phyloP scores from a whole-genome alignment of 495 filamentous ascomycete genomes.

The Penicillium diatomitis region DNA sequence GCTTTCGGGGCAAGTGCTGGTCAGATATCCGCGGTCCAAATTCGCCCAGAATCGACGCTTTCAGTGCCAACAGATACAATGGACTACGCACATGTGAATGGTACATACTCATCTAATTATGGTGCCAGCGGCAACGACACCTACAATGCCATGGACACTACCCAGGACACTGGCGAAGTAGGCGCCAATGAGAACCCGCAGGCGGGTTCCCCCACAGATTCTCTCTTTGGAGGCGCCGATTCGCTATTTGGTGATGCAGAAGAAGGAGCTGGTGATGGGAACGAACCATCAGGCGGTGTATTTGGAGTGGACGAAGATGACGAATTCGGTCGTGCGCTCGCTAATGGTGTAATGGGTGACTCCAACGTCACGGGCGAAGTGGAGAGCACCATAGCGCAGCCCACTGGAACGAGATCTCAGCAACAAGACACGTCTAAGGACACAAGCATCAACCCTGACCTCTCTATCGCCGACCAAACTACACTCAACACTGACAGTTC shows the following conservation, averaged over 20 bases:
- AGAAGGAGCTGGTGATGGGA: constrained; percentile 48
- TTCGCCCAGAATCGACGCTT: constrained; percentile 65
- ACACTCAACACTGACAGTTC: constrained; percentile 9
- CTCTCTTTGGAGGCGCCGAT: constrained; percentile 53
- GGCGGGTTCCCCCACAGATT: constrained; percentile 61
- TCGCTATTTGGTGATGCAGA: constrained; percentile 70
- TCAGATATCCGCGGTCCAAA: constrained; percentile 83
- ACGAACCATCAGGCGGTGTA: constrained; percentile 44
- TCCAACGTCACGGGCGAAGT: constrained; percentile 30
- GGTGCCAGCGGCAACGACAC: constrained; percentile 32
- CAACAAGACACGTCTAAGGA: constrained; percentile 2
- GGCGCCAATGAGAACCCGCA: constrained; percentile 31
- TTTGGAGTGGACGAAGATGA: constrained; percentile 77
- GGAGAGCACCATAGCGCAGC: constrained; percentile 15
- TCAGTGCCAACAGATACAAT: constrained; percentile 65
- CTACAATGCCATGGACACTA: constrained; percentile 38
- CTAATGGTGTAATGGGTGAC: constrained; percentile 41
- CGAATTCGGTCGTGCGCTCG: constrained; percentile 74
- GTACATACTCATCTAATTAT: constrained; percentile 58
- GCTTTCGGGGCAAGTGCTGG: constrained; percentile 65
- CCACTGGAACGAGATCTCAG: constrained; percentile 13
- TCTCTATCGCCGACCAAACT: constrained; percentile 7
- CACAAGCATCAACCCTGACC: constrained; percentile 4
- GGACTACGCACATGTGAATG: constrained; percentile 46
- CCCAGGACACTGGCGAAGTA: constrained; percentile 28